These are phyloP conservation scores for Fraxinus pennsylvanica DNA, from an alignment of 257 asterid genomes.

Conservation along the genomic window DNA sequence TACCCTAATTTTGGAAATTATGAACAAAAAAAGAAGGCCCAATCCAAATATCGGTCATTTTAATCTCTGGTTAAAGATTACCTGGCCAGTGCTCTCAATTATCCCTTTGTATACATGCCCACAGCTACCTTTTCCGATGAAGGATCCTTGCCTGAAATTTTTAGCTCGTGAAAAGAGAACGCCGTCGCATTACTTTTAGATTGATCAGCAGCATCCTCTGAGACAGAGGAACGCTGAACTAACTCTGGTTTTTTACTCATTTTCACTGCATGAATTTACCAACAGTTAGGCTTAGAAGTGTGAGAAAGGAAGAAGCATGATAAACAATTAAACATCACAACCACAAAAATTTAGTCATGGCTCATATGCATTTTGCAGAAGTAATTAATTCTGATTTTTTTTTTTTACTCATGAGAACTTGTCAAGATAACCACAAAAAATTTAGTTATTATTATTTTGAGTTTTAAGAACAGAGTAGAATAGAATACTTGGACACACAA, in stretches of 20 bases:
- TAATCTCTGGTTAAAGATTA: slow-evolving; percentile 12
- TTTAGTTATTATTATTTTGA: too few species aligned
- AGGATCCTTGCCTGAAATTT: slow-evolving; percentile 35
- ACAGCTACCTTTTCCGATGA: slow-evolving; percentile 53
- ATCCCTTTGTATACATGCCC: slow-evolving; percentile 49
- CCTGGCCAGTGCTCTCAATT: slow-evolving; percentile 39
- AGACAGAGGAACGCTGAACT: not conserved
- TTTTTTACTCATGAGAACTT: too few species aligned
- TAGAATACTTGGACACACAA: too few species aligned
- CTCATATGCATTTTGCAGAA: too few species aligned
- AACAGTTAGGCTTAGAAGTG: not conserved
- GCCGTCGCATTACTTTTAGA: not conserved
- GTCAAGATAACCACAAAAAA: too few species aligned
- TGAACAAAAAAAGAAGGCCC: too few species aligned
- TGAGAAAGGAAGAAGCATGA: not conserved
- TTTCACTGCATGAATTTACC: slow-evolving; percentile 6
- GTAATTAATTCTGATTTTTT: too few species aligned
- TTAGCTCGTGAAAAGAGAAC: slow-evolving; percentile 43
- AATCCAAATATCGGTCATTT: not conserved
- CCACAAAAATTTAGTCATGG: too few species aligned
- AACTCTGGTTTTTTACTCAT: slow-evolving; percentile 8
- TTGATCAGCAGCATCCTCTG: slow-evolving; percentile 19
- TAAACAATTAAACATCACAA: not conserved
- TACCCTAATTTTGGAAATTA: not conserved
- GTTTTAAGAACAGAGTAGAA: too few species aligned